Evolutionary conservation across 2,329 filamentous ascomycete genomes (phyloP).

Genomic region (Hymenoscyphus fructigenus): DNA sequence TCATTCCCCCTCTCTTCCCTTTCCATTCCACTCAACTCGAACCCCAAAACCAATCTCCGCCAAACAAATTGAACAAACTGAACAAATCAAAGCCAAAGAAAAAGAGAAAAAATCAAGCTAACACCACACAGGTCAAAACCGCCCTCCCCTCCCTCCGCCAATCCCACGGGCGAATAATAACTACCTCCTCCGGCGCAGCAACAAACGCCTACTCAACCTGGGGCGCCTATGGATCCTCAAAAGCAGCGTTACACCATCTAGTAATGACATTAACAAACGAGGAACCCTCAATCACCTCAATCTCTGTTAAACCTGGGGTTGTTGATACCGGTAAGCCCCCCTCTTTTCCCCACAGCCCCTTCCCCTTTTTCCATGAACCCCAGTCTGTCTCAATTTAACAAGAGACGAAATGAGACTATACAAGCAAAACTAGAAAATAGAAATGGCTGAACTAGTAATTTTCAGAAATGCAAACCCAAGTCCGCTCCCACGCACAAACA

Average conservation of each 20-base stretch:
- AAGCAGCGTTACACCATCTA: slow-evolving; percentile 81
- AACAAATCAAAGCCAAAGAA: too few species aligned
- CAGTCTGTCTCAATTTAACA: too few species aligned
- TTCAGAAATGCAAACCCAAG: slow-evolving; percentile 75
- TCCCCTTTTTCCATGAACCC: background rate
- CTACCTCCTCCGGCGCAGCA: slow-evolving; percentile 79
- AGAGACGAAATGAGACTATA: background rate
- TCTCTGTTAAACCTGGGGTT: slow-evolving; percentile 75
- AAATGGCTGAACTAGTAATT: background rate
- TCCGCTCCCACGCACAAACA: slow-evolving; percentile 66
- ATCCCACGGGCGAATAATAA: slow-evolving; percentile 68
- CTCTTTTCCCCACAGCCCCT: too few species aligned
- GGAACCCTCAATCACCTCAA: slow-evolving; percentile 70
- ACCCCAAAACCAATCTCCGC: too few species aligned
- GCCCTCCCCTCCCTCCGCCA: slow-evolving; percentile 68
- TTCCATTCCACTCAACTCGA: too few species aligned
- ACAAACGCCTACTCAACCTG: slow-evolving; percentile 65
- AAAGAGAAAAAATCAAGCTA: background rate
- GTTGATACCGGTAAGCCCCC: slow-evolving; percentile 63
- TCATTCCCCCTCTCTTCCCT: too few species aligned
- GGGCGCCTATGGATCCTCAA: slow-evolving; percentile 79
- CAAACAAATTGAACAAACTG: too few species aligned
- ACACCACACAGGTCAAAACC: slow-evolving; percentile 60
- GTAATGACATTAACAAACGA: slow-evolving; percentile 71
- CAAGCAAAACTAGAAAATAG: background rate